Evolutionary conservation across 768 basidiomycete genomes (phyloP), one percentile per base, ranked within the genome.

Genomic region (Suillus hirtellus): DNA sequence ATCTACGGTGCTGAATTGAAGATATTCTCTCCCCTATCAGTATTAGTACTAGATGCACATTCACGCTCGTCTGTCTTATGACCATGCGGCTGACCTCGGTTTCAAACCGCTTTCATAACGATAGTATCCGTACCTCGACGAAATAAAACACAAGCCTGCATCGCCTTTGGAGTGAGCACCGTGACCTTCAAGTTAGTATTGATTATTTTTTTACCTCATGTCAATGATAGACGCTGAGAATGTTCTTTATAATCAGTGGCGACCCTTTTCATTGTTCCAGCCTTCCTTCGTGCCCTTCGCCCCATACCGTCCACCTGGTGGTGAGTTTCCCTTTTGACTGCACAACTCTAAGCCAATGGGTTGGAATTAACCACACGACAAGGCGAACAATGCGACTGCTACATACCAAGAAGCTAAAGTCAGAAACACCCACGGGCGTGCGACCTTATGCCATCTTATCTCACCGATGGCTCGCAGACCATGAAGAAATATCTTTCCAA

Each of bases 401-500:
- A 42, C 38, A 58, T 42, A 58, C 56, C 38, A 6, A 19, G 38
- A 37, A 11, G 10, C 40, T 58, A 19, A 19, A 5, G 17, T 42
- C 27, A 58, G 56, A 58, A 19, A 58, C 37, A 8, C 24, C 56
- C 5, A 19, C 38, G 17, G 40, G 1, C 19, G 56, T 58, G 35
- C 60, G 9, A 53, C 60, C 50, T 37, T 38, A 55, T 17, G 60
- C 60, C 17, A 61, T 61, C 52, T 17, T 61, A 14, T 61, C 60
- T 27, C 60, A 61, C 53, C 35, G 60, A 34, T 61, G 60, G 60
- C 35, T 61, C 2, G 60, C 37, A 15, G 19, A 44, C n/a, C 15
- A 9, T 4, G 60, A 64, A 35, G 63, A 64, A 34, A 27, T 64
- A 1, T 61, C 63, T 11, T 64, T 62, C 40, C 63, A 64, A 24